phyloP scores from a whole-genome alignment of 2,329 filamentous ascomycete genomes.

The Pyrenochaeta sp. region DNA sequence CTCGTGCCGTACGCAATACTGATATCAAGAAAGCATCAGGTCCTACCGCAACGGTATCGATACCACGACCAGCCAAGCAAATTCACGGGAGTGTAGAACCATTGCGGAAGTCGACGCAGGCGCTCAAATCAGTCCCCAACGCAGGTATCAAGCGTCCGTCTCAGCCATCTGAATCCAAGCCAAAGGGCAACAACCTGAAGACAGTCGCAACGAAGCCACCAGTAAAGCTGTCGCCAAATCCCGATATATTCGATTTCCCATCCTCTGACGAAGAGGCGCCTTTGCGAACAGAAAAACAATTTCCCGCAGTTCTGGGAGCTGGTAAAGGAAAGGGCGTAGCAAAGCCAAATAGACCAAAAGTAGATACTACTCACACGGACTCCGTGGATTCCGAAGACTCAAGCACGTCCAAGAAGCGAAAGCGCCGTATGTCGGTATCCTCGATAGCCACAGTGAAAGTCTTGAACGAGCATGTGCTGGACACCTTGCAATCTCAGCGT shows the following conservation, averaged over 20 bases:
- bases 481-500: constrained; percentile 18
- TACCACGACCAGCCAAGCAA: constrained; percentile 7
- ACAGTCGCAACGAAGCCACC: constrained; percentile 6
- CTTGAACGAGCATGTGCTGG: constrained; percentile 7
- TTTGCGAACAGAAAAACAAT: constrained; percentile 20
- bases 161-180: too few species aligned
- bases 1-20: too few species aligned
- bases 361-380: constrained; percentile 10
- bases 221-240: constrained; percentile 7
- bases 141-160: too few species aligned
- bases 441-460: constrained; percentile 19
- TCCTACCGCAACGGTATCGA: too few species aligned
- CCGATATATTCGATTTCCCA: constrained; percentile 36
- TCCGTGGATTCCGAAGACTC: constrained; percentile 37
- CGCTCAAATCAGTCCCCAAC: too few species aligned
- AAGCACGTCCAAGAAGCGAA: constrained; percentile 39
- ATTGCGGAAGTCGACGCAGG: too few species aligned
- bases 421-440: constrained; percentile 32
- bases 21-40: too few species aligned
- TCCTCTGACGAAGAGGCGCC: constrained; percentile 34
- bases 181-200: too few species aligned
- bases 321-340: constrained; percentile 14
- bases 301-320: constrained; percentile 20
- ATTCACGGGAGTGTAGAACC: background rate
- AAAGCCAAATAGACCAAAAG: background rate